Conservation (phyloP, 805 yeast species). For the Sungouiozyma intestinalis region DNA sequence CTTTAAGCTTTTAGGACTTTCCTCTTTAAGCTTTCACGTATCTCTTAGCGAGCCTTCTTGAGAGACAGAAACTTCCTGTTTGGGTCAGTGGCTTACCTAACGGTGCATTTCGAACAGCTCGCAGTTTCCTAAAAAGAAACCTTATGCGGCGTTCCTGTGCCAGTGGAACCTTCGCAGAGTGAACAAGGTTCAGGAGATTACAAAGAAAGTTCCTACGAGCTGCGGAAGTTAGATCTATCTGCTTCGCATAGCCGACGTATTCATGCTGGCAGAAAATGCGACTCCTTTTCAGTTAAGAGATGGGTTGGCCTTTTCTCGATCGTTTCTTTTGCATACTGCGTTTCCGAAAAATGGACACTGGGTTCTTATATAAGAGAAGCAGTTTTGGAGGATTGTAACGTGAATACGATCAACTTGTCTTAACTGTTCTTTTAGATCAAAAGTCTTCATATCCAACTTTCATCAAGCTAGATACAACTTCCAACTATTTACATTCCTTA, state of each 20-base stretch:
- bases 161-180: too few species aligned
- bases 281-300: background rate
- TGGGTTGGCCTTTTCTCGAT: background rate
- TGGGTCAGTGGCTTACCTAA: background rate
- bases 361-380: background rate
- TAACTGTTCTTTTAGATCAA: slow-evolving; percentile 5
- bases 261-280: background rate
- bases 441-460: background rate
- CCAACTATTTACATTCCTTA: slow-evolving; percentile 32
- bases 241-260: too few species aligned
- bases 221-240: too few species aligned
- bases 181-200: too few species aligned
- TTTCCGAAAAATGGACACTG: background rate
- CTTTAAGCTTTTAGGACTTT: too few species aligned
- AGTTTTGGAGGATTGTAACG: background rate
- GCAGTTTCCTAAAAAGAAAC: too few species aligned
- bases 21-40: background rate
- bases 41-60: background rate
- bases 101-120: too few species aligned
- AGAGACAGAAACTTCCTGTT: background rate
- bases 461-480: slow-evolving; percentile 2
- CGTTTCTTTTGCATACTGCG: background rate
- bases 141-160: too few species aligned
- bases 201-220: too few species aligned
- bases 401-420: background rate